These are phyloP conservation scores for Remersonia thermophila DNA, from an alignment of 2,329 filamentous ascomycete species.

Conservation along the genomic window DNA sequence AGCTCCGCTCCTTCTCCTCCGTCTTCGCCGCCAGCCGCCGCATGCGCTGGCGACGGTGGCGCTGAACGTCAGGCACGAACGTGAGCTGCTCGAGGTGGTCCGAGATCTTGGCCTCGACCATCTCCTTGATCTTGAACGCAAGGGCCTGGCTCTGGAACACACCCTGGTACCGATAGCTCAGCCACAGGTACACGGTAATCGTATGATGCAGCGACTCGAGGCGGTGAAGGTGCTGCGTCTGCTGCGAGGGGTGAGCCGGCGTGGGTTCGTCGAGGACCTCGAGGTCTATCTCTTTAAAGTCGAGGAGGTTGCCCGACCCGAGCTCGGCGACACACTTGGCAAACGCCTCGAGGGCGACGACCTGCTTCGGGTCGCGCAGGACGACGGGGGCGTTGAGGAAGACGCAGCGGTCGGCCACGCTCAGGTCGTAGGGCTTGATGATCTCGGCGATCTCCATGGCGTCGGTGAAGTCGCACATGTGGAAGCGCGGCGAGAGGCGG, in stretches of 20 bases:
- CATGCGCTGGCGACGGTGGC: slow-evolving; percentile 20
- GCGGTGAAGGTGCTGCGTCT: slow-evolving; percentile 45
- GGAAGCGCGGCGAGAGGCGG: slow-evolving; percentile 51
- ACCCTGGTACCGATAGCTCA: slow-evolving; percentile 77
- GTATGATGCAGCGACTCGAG: slow-evolving; percentile 72
- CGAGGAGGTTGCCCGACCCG: slow-evolving; percentile 53
- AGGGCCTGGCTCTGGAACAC: slow-evolving; percentile 65
- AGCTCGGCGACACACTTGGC: slow-evolving; percentile 59
- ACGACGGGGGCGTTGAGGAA: slow-evolving; percentile 61
- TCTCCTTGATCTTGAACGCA: slow-evolving; percentile 64
- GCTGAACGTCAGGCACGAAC: slow-evolving; percentile 27
- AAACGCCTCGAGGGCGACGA: slow-evolving; percentile 45
- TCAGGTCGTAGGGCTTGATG: slow-evolving; percentile 61
- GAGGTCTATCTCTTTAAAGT: slow-evolving; percentile 58
- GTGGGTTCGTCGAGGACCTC: slow-evolving; percentile 55
- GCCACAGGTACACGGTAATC: slow-evolving; percentile 81
- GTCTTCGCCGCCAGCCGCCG: slow-evolving; percentile 11
- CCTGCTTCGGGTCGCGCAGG: slow-evolving; percentile 36
- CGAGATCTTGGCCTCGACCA: slow-evolving; percentile 69
- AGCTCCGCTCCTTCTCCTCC: slow-evolving; percentile 8
- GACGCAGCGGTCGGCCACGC: slow-evolving; percentile 60
- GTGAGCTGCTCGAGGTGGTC: slow-evolving; percentile 46
- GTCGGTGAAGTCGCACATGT: slow-evolving; percentile 53
- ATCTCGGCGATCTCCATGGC: slow-evolving; percentile 56
- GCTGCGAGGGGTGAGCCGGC: slow-evolving; percentile 25